A percentile compares a stretch with the other conserved stretches of the same genome.
Evolutionary conservation across 345 rosid genomes (phyloP).

Genomic region (Cardamine resedifolia): DNA sequence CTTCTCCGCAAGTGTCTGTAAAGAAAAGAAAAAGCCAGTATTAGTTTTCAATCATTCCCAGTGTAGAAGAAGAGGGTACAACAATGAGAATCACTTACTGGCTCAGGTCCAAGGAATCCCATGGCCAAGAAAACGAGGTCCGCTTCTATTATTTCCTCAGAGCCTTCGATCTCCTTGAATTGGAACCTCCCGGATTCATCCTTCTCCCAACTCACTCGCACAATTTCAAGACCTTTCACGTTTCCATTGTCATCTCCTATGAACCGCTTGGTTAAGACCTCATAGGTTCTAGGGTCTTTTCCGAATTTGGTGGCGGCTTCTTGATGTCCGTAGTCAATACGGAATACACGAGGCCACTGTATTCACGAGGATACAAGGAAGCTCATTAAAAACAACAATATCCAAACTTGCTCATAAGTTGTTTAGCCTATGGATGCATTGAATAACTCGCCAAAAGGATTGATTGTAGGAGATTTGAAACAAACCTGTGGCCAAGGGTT

Average conservation of each 20-base stretch:
- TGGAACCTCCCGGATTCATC: slow-evolving; percentile 82
- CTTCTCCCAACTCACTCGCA: slow-evolving; percentile 82
- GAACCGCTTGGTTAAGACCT: slow-evolving; percentile 88
- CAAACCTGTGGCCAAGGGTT: slow-evolving; percentile 99
- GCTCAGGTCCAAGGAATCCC: slow-evolving; percentile 99
- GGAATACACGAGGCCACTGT: slow-evolving; percentile 98
- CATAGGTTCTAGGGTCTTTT: slow-evolving; percentile 87
- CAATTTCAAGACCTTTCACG: slow-evolving; percentile 82
- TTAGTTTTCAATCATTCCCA: background rate
- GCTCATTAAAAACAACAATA: background rate
- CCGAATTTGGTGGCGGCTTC: slow-evolving; percentile 89
- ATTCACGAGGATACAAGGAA: slow-evolving; percentile 11
- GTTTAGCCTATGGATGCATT: background rate
- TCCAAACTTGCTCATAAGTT: background rate
- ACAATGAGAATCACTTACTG: slow-evolving; percentile 48
- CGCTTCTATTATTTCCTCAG: slow-evolving; percentile 80
- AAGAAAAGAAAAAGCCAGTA: background rate
- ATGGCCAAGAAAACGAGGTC: slow-evolving; percentile 89
- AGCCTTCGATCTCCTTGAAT: slow-evolving; percentile 83
- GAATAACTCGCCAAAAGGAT: background rate
- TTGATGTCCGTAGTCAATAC: slow-evolving; percentile 96
- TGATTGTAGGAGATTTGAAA: background rate
- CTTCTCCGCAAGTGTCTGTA: slow-evolving; percentile 61
- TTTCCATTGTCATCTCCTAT: slow-evolving; percentile 79
- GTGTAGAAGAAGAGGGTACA: background rate